Base-by-base conservation (phyloP, 257 asterid genomes). In the Haberlea rhodopensis region DNA sequence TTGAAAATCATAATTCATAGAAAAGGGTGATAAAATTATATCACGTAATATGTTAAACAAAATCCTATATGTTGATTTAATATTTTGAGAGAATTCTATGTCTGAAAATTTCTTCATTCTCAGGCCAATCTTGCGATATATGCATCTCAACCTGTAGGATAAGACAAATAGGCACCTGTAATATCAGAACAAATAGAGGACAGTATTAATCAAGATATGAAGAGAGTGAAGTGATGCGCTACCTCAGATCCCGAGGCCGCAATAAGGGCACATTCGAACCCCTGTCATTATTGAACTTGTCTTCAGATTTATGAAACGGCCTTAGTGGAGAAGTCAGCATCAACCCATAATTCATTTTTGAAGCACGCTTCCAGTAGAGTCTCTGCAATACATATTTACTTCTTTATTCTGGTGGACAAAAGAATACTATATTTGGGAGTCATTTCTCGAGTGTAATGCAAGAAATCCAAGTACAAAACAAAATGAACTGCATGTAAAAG, bases 321-420 rank as follows among this genome's bases (percentile, higher is more conserved):
- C 94, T 84, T 65, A 92, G 88, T 0, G 99, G 97, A 72, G 96
- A 87, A 77, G 95, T 87, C 80, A 89, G 57, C 95, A 89, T 89
- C 84, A 92, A 69, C 64, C 97, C 97, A 49, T 78, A 79, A 68
- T 84, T 82, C 34, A 80, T 76, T 77, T 87, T 85, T 27, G 99
- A 92, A 27, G 96, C 92, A 65, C 94, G 88, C 74, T 92, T 92
- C 99, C 99, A 92, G 77, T 92, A 86, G 59, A 92, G 91, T 83
- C 96, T 87, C 99, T 92, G 96, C 71, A 82, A 77, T 34, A 66
- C 57, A 37, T 49, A n/a, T 37, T 52, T 62, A 10, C 48, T 32
- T 46, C 27, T 56, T 66, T 65, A 60, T 51, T 69, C 19, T 23
- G 59, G 20, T 34, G 22, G 19, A 37, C 13, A 21, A 52, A 68